Evolutionary conservation across 169 alveolate genomes (phyloP), one percentile per base, ranked within the genome.

Genomic region (Eimeria necatrix): DNA sequence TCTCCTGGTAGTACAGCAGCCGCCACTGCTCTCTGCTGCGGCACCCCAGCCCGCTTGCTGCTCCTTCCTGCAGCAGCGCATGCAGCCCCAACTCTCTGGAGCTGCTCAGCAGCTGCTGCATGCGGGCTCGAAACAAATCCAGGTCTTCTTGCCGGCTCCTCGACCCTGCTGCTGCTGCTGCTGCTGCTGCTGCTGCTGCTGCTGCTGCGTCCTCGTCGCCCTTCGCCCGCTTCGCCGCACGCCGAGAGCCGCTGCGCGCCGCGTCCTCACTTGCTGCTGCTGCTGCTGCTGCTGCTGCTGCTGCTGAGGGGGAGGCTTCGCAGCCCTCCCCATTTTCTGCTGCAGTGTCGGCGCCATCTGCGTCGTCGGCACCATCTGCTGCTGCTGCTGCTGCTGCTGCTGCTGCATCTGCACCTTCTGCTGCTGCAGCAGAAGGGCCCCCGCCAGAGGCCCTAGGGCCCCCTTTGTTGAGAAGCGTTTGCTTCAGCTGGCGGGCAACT

Each of bases 21-120:
- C 95, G 10, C 95, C 95, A 91, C 8, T 18, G 46, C 24, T 24
- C 71, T 46, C 94, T 78, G 70, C 24, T 52, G 52, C 49, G 49
- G 24, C 91, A 76, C 48, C 95, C 95, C 32, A 91, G 68, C 5
- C 95, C 95, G 24, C 81, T 59, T 41, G 70, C 91, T 18, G 73
- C 91, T 14, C 56, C 95, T 41, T 91, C 91, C 4, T 41, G 6
- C 80, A 78, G 90, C 53, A 91, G 68, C 32, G 83, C 64, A 24
- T 91, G 22, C 32, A 48, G 26, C 52, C 71, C 89, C 46, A 80
- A 7, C 70, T 87, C 94, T 3, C 85, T 12, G 14, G 20, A 2
- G 32, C 60, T 32, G 88, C 88, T 22, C 32, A 87, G 85, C 71
- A 14, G 20, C 71, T 61, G 52, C 20, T 74, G 74, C 52, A 87